Percentiles rank a stretch among this genome's conserved stretches.
Evolutionary conservation across 805 yeast species (phyloP).

Genomic region (Barnettozyma populi): DNA sequence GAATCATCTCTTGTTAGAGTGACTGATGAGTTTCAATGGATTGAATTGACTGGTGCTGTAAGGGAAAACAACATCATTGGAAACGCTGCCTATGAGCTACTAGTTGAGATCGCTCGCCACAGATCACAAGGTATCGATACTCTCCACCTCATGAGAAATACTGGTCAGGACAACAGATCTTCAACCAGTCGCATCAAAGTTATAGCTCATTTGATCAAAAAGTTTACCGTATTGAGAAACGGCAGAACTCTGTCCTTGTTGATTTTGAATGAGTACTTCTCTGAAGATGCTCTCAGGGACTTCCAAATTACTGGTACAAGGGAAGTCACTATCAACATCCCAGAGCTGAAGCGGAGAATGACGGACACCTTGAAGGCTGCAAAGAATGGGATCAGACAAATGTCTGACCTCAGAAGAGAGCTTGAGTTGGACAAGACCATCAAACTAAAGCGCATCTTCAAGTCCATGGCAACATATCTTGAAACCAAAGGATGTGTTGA

Average conservation of each 20-base stretch:
- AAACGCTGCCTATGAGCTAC: constrained; percentile 45
- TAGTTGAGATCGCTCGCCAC: constrained; percentile 54
- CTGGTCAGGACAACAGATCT: constrained; percentile 70
- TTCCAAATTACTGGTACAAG: constrained; percentile 15
- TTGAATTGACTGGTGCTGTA: constrained; percentile 50
- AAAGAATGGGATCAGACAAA: constrained; percentile 55
- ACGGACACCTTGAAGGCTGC: constrained; percentile 49
- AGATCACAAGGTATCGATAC: constrained; percentile 56
- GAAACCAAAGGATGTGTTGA: constrained; percentile 41
- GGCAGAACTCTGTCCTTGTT: constrained; percentile 51
- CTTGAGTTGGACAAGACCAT: constrained; percentile 42
- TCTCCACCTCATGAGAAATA: constrained; percentile 44
- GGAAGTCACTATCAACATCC: constrained; percentile 25
- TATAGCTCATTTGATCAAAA: constrained; percentile 45
- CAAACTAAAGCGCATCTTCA: constrained; percentile 40
- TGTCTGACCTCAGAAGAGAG: constrained; percentile 56
- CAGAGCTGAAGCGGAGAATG: constrained; percentile 30
- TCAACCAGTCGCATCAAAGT: constrained; percentile 56
- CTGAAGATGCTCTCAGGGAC: constrained; percentile 18
- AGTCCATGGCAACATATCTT: constrained; percentile 41
- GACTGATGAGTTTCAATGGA: constrained; percentile 52
- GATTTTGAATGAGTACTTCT: constrained; percentile 42
- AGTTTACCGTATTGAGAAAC: constrained; percentile 32
- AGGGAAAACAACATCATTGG: constrained; percentile 50
- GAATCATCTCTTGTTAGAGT: constrained; percentile 30